These are phyloP conservation scores for Sporobolomyces roseus DNA, from an alignment of 768 basidiomycete genomes.

Conservation along the genomic window DNA sequence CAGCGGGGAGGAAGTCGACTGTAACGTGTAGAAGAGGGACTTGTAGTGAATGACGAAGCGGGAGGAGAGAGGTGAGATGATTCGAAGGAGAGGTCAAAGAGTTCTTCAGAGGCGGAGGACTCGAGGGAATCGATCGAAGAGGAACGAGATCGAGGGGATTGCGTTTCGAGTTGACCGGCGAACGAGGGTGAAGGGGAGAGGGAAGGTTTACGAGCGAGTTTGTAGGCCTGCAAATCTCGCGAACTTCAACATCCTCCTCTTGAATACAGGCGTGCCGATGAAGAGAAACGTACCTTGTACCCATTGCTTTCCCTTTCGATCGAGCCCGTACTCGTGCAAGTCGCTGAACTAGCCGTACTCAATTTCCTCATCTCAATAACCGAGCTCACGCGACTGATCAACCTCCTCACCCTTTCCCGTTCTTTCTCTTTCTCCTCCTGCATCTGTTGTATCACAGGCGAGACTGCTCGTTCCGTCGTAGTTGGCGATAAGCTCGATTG, in stretches of 20 bases:
- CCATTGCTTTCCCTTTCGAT: neutral
- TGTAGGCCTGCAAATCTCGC: slow-evolving; percentile 19
- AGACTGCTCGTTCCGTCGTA: neutral
- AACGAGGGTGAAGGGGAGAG: neutral
- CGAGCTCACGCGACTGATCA: slow-evolving; percentile 12
- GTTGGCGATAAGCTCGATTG: neutral
- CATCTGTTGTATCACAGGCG: neutral
- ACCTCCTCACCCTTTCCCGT: slow-evolving; percentile 9
- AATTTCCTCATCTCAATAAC: slow-evolving; percentile 11
- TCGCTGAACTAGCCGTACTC: neutral
- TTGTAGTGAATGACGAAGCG: neutral
- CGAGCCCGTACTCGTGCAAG: too few relatives aligned
- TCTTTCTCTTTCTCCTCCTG: neutral
- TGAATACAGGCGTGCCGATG: too few relatives aligned
- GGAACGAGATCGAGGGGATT: neutral
- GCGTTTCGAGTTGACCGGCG: neutral
- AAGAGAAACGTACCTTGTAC: slow-evolving; percentile 20
- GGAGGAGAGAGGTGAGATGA: neutral
- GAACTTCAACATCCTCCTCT: too few relatives aligned
- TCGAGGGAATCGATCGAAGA: slow-evolving; percentile 3
- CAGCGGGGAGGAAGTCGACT: slow-evolving; percentile 2
- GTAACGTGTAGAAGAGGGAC: neutral
- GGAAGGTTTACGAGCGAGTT: slow-evolving; percentile 13
- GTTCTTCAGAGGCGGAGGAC: slow-evolving; percentile 15
- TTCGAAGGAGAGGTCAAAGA: slow-evolving; percentile 20